phyloP scores from a whole-genome alignment of 2,329 filamentous ascomycete species.

The Penicillium brevicompactum region DNA sequence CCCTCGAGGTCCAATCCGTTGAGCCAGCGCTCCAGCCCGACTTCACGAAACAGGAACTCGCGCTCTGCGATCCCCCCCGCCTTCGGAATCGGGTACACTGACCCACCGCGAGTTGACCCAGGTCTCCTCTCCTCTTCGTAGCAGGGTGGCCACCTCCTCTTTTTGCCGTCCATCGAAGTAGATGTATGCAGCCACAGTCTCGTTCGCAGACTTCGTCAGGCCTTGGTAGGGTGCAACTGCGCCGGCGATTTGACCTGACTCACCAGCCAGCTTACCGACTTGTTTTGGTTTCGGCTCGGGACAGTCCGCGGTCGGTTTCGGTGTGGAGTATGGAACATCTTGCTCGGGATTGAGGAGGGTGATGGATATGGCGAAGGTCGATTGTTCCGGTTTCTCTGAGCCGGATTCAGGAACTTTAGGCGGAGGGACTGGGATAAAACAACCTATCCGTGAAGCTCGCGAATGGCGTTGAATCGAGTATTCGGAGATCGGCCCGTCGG shows the following conservation, averaged over 20 bases:
- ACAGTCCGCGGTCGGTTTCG: slow-evolving; percentile 74
- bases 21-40: slow-evolving; percentile 92
- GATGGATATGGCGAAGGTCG: slow-evolving; percentile 97
- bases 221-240: slow-evolving; percentile 83
- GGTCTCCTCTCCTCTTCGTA: slow-evolving; percentile 92
- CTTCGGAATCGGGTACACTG: slow-evolving; percentile 85
- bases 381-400: slow-evolving; percentile 80
- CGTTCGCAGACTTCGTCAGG: slow-evolving; percentile 88
- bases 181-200: slow-evolving; percentile 97
- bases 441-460: slow-evolving; percentile 87
- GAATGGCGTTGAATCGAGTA: slow-evolving; percentile 94
- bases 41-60: slow-evolving; percentile 95
- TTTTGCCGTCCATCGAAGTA: slow-evolving; percentile 96
- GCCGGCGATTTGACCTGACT: slow-evolving; percentile 53
- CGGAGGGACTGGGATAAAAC: slow-evolving; percentile 93
- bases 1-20: slow-evolving; percentile 95
- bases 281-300: slow-evolving; percentile 80
- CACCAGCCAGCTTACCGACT: slow-evolving; percentile 70
- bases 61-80: slow-evolving; percentile 93
- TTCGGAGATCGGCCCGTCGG: slow-evolving; percentile 79
- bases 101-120: slow-evolving; percentile 99
- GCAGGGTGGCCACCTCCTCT: slow-evolving; percentile 92
- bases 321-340: slow-evolving; percentile 88
- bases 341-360: slow-evolving; percentile 87
- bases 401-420: slow-evolving; percentile 72